Base-by-base conservation (phyloP, 352 stramenopile species). In the Pythium pyrilobum region DNA sequence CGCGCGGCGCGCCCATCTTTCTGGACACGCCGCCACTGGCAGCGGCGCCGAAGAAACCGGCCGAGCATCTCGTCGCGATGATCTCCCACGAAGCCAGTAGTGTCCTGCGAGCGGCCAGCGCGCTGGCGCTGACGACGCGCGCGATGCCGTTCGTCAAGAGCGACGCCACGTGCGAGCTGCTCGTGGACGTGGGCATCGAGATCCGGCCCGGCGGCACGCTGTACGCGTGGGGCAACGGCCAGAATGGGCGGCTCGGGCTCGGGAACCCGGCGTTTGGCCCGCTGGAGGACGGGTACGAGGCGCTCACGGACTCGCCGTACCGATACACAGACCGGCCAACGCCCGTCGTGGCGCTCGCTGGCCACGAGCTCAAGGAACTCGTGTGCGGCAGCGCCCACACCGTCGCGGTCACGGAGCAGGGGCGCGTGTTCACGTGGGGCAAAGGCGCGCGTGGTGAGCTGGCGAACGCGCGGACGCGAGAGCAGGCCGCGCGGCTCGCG, bases 231-330 rank as follows among this genome's bases (percentile, higher is more conserved):
- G 80, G 80, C 1, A 69, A 76, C 39, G 75, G 64, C 18, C 61
- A 85, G 20, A 81, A 82, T 21, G 80, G 80, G 3, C 69, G 80
- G 0, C 52, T 90, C 0, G 80, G 80, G 0, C 31, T 88, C 10
- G 77, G 77, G n/a, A 32, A 70, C 45, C 52, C 59, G 7, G 20
- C 52, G 4, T 43, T 29, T 15, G 39, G 44, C 0, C 51, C 56
- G 16, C 78, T 85, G 27, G 61, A 68, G 2, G 75, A 90, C 28
- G 80, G 80, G 1, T 88, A 88, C 40, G 80, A 90, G 31, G 75
- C 77, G 38, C 59, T 85, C n/a, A 90, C 80, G 1, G 77, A 88
- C 37, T 69, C 67, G 4, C 55, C 66, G 20, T 90, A 90, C 52
- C 72, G 69, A 11, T 88, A 74, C 37, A 62, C 84, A 16, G 65